Conservation (phyloP, 805 yeast genomes). For the Kazachstania viticola region DNA sequence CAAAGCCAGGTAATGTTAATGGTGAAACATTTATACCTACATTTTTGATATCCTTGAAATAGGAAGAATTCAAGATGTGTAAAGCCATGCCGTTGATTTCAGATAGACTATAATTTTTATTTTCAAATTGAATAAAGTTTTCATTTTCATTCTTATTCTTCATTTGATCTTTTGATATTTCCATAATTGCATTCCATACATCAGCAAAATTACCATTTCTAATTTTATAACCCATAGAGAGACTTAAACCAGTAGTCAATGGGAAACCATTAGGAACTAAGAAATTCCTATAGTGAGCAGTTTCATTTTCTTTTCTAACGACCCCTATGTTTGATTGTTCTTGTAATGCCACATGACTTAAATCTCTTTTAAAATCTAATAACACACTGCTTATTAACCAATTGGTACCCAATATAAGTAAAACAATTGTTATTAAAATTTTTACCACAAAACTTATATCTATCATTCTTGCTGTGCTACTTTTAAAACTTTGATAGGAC, state of each 20-base stretch:
- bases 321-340: slow-evolving; percentile 58
- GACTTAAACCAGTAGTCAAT: slow-evolving; percentile 54
- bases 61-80: slow-evolving; percentile 6
- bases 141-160: too few relatives aligned
- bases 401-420: slow-evolving; percentile 6
- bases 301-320: slow-evolving; percentile 54
- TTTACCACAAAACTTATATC: slow-evolving; percentile 7
- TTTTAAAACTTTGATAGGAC: too few relatives aligned
- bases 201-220: slow-evolving; percentile 71
- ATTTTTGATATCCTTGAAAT: slow-evolving; percentile 5
- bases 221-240: slow-evolving; percentile 50
- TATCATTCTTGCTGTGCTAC: slow-evolving; percentile 2
- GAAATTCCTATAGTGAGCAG: slow-evolving; percentile 66
- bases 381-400: slow-evolving; percentile 10
- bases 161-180: slow-evolving; percentile 14
- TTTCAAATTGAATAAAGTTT: slow-evolving; percentile 14
- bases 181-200: slow-evolving; percentile 49
- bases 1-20: slow-evolving; percentile 28
- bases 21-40: slow-evolving; percentile 23
- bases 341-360: slow-evolving; percentile 42
- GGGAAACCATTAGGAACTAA: slow-evolving; percentile 64
- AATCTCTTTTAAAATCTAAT: slow-evolving; percentile 35
- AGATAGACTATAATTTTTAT: slow-evolving; percentile 9
- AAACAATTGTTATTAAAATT: slow-evolving; percentile 4
- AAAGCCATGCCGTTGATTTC: slow-evolving; percentile 18